Base-by-base conservation (phyloP, 2,329 filamentous ascomycete genomes). In the Microcyclosporella mali region DNA sequence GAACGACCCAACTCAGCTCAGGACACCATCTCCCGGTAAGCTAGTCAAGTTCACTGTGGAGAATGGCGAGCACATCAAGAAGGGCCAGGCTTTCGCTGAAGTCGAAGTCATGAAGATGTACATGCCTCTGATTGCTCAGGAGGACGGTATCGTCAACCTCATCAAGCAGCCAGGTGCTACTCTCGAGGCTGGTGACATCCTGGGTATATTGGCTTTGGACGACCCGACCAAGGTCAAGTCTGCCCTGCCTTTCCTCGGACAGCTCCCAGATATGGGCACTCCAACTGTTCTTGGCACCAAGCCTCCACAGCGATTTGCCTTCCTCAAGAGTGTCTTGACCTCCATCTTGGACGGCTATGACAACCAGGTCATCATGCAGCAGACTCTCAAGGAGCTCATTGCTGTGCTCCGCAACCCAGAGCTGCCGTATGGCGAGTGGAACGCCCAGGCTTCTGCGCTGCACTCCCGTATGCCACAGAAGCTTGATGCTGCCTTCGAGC, bases 61-160 rank as follows among this genome's bases (percentile, higher is more conserved):
- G 67, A 97, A 94, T 60, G 92, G 92, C 48, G 78, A 88, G 56
- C 92, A 98, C 65, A 81, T 98, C 67, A 84, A 81, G 67, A 88
- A 94, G 57, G 90, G 90, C 44, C 86, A 97, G 67, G 75, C 90
- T 27, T 98, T 88, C 62, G 92, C 92, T 43, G 92, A 98, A 68
- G 90, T 98, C 31, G 92, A 98, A 70, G 92, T 98, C 69, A 98
- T 98, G 92, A 98, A 98, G 78, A 98, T 98, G 92, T 97, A 97
- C 78, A 98, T 98, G 92, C 92, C 92, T 60, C 77, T 98, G 42
- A 78, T 98, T 49, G 86, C 92, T 2, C 84, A 89, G 63, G 92
- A 98, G 67, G 92, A 95, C 58, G 92, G 92, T 73, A 78, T 94
- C 41, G 90, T 98, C 43, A 92, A 95, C 72, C 79, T 98, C 59